Percentiles rank a stretch among this genome's conserved stretches.
These are phyloP conservation scores for Verticillium longisporum DNA, from an alignment of 2,329 filamentous ascomycete species.

Conservation along the genomic window DNA sequence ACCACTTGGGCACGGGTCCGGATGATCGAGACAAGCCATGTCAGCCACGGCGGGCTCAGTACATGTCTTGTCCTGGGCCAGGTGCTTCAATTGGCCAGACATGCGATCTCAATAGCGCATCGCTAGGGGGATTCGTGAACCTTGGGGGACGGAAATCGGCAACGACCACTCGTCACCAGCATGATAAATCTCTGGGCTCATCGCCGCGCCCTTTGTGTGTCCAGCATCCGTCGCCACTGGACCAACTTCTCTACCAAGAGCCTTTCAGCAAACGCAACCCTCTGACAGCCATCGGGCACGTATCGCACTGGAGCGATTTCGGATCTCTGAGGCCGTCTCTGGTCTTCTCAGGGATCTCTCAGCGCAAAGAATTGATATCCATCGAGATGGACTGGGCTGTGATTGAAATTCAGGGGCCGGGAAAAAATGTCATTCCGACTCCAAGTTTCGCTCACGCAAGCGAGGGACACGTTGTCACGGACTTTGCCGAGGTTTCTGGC, in stretches of 20 bases:
- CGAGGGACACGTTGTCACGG: slow-evolving; percentile 1
- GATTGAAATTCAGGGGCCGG: neutral
- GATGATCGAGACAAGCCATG: neutral
- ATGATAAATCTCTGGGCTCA: neutral
- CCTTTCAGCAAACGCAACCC: neutral
- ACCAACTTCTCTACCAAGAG: neutral
- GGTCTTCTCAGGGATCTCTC: neutral
- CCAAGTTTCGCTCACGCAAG: neutral
- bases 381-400: neutral
- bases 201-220: neutral
- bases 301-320: neutral
- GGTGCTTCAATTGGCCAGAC: neutral
- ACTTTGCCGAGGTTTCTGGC: slow-evolving; percentile 5
- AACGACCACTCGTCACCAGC: neutral
- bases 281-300: neutral
- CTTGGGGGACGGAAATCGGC: neutral
- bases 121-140: neutral
- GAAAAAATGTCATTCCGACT: neutral
- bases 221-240: neutral
- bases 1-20: neutral
- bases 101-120: neutral
- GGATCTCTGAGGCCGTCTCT: neutral
- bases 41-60: neutral
- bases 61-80: neutral
- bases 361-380: neutral